Evolutionary conservation across 1,284 basidiomycete genomes (phyloP), one percentile per base, ranked within the genome.

Genomic region (Clitocybe nebularis): DNA sequence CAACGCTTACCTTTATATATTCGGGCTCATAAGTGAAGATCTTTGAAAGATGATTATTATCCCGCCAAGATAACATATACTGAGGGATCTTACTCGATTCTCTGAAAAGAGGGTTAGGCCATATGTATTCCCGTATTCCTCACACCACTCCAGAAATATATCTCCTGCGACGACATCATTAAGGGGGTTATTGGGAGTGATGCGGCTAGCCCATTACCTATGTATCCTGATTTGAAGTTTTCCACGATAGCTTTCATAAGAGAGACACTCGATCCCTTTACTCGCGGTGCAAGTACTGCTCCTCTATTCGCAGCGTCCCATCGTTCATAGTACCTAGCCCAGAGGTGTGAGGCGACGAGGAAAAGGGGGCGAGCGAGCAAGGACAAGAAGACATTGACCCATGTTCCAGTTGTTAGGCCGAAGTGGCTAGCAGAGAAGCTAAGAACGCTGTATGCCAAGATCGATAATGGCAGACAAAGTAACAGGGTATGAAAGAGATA

Each of bases 11-110:
- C 53, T 71, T 71, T 44, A 72, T 57, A 32, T 70, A 55, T 30
- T 71, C 63, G 5, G 68, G 70, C 44, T 73, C 69, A 10, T 52
- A 47, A 0, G 69, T 72, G 36, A 69, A 54, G 37, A 68, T 55
- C 69, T 71, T 34, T 4, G 37, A n/a, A 19, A 26, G 32, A 23
- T 16, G 13, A 32, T 32, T 16, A 26, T 33, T 14, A 26, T 20
- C 24, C 29, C 16, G 25, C 22, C 9, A 17, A 21, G n/a, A 16
- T 13, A 36, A 17, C 10, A 26, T 38, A 13, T 33, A 16, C 30
- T 32, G 10, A 11, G 10, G 16, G 14, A 13, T 43, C 51, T 14
- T 43, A 64, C 62, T 45, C 62, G 51, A 41, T 61, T 57, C 36
- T 64, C 57, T 21, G 57, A 53, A 7, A 61, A 32, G 11, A 63